A percentile compares a stretch with the other conserved stretches of the same genome.
Evolutionary conservation across 768 basidiomycete genomes (phyloP).

Genomic region (Termitomyces sp.): DNA sequence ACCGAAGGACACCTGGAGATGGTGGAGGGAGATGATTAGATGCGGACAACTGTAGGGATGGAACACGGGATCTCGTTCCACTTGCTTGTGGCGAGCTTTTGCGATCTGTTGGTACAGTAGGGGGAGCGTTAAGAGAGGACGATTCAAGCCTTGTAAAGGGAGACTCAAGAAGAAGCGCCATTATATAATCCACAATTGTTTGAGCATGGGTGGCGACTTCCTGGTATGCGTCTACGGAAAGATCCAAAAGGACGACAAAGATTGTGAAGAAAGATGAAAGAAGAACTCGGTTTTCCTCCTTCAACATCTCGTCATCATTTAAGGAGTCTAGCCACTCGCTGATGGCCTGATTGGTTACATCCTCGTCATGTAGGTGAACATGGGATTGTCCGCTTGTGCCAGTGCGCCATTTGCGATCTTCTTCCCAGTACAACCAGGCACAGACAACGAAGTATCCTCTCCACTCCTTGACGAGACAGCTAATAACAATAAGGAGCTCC

Average conservation of each 20-base stretch:
- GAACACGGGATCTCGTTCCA: constrained; percentile 39
- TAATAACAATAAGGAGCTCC: constrained; percentile 86
- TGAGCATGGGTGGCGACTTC: constrained; percentile 91
- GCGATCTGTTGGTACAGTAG: constrained; percentile 35
- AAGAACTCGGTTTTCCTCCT: constrained; percentile 76
- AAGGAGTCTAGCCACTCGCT: constrained; percentile 74
- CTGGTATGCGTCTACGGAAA: constrained; percentile 88
- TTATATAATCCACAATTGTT: constrained; percentile 88
- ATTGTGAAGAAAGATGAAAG: constrained; percentile 95
- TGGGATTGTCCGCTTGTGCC: constrained; percentile 27
- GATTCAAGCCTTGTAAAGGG: constrained; percentile 75
- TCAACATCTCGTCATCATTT: constrained; percentile 54
- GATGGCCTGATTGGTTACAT: constrained; percentile 65
- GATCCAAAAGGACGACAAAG: constrained; percentile 80
- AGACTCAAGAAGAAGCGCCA: constrained; percentile 84
- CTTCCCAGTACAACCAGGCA: constrained; percentile 96
- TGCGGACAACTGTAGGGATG: constrained; percentile 48
- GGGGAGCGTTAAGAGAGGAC: constrained; percentile 53
- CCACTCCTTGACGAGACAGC: constrained; percentile 94
- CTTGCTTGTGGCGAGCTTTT: constrained; percentile 24
- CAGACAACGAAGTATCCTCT: constrained; percentile 93
- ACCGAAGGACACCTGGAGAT: constrained; percentile 38
- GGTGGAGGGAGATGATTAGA: constrained; percentile 37
- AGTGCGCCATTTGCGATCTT: constrained; percentile 64
- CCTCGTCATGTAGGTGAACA: constrained; percentile 49